Evolutionary conservation across 768 basidiomycete genomes (phyloP).

Genomic region (Clavulina sp.): DNA sequence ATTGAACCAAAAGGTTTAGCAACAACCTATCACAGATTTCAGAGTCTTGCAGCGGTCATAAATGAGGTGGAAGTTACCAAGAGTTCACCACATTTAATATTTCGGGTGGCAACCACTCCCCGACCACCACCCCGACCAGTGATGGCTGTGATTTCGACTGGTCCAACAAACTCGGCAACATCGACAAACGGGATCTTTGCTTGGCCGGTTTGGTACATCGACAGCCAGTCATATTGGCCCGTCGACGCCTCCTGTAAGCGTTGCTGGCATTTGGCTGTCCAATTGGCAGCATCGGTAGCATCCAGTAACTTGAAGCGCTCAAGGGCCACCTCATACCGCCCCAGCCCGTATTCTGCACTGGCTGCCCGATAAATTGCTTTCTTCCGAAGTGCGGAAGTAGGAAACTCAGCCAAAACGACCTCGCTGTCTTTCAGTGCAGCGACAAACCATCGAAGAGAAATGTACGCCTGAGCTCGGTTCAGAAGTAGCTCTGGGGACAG

Average conservation of each 20-base stretch:
- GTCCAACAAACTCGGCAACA: constrained; percentile 16
- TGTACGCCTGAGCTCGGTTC: constrained; percentile 17
- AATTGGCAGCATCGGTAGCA: constrained; percentile 3
- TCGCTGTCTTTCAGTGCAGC: constrained; percentile 16
- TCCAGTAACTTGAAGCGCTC: constrained; percentile 1
- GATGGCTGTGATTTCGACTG: constrained; percentile 12
- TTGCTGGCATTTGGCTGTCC: constrained; percentile 12
- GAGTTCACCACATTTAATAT: constrained; percentile 16
- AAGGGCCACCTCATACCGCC: constrained; percentile 11
- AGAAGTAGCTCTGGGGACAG: too few relatives aligned
- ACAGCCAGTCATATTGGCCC: constrained; percentile 16
- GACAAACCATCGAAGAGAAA: constrained; percentile 14
- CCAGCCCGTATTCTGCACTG: constrained; percentile 13
- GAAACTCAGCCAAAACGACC: constrained; percentile 7
- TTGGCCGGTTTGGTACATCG: constrained; percentile 11
- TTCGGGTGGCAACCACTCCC: constrained; percentile 14
- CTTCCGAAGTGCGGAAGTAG: background rate
- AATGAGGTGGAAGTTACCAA: constrained; percentile 12
- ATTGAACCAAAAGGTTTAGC: constrained; percentile 16
- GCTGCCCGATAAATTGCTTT: constrained; percentile 4
- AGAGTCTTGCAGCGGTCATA: background rate
- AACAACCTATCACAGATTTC: constrained; percentile 10
- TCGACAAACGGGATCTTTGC: constrained; percentile 10
- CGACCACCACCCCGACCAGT: constrained; percentile 15
- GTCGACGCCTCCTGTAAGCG: constrained; percentile 13